These are phyloP conservation scores for Dothistroma septosporum DNA, from an alignment of 2,329 filamentous ascomycete species.

Conservation along the genomic window DNA sequence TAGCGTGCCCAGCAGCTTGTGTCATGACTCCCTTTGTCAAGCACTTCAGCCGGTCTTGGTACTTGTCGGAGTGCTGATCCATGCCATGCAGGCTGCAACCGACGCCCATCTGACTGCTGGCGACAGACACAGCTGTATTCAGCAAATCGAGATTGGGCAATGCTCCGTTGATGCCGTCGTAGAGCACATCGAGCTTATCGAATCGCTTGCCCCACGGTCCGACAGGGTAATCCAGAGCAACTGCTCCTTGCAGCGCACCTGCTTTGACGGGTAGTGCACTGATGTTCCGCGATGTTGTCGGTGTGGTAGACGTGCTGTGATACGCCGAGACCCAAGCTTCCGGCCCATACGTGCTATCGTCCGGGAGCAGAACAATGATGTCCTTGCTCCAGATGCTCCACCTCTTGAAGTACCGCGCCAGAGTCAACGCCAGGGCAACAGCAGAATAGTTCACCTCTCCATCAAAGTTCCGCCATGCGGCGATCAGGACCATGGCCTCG, in stretches of 20 bases:
- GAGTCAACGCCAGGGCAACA: constrained; percentile 76
- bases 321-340: constrained; percentile 98
- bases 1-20: constrained; percentile 82
- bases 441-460: constrained; percentile 79
- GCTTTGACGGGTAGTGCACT: constrained; percentile 81
- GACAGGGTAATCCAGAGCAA: constrained; percentile 85
- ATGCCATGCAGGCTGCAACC: constrained; percentile 79
- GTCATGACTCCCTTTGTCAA: constrained; percentile 91
- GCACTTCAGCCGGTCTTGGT: constrained; percentile 75
- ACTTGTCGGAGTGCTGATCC: constrained; percentile 71
- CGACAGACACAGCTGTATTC: constrained; percentile 87
- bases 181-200: constrained; percentile 82
- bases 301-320: constrained; percentile 77
- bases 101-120: constrained; percentile 88
- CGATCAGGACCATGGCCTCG: constrained; percentile 89
- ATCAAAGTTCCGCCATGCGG: constrained; percentile 79
- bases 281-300: constrained; percentile 49
- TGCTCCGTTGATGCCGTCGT: constrained; percentile 94
- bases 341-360: constrained; percentile 82
- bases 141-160: constrained; percentile 92
- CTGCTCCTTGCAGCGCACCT: constrained; percentile 83
- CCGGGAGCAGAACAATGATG: constrained; percentile 85
- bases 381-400: constrained; percentile 99
- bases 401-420: constrained; percentile 91
- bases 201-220: constrained; percentile 70